Base-by-base conservation (phyloP, 164 flowering plant species). In the Amborella trichopoda region DNA sequence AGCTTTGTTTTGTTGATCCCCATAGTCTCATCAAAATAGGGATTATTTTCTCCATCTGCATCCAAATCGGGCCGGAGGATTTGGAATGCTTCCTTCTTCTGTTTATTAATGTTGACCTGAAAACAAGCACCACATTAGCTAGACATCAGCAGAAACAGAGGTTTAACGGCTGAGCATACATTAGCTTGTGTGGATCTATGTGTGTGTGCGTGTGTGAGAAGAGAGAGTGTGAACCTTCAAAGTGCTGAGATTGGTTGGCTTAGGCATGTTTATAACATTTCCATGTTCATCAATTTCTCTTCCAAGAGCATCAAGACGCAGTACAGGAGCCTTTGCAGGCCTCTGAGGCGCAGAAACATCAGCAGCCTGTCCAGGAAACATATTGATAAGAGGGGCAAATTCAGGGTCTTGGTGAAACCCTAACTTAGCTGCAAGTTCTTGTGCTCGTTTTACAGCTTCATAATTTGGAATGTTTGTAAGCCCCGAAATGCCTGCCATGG, bases 221-320 rank as follows among this genome's bases (percentile, higher is more conserved):
- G 2, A 19, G 28, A 14, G 6, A 27, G 10, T 54, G 50, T 65
- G 50, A 60, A 88, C 99, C 99, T 93, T 93, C 20, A 93, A 67
- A 26, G 96, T 93, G 68, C 96, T 88, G 46, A 84, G 81, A 55
- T 69, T 81, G 54, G 67, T 77, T 36, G 68, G 77, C 65, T 85
- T 88, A 24, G 94, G 67, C 60, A 73, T 43, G 71, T 77, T 77
- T 38, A 93, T 71, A 3, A 88, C 80, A 68, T 93, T 88, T 40
- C 99, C 96, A 64, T 83, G 94, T 55, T 93, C 99, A 71, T 93
- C 99, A 28, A 93, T 57, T 69, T 93, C 99, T 67, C 95, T 76
- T 38, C 99, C 99, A 46, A 70, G 78, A 16, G 89, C 84, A 77
- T 93, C 99, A 59, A 93, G 67, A 53, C 95, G 96, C 49, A 93